Evolutionary conservation across 352 stramenopile species (phyloP).

Genomic region (Peronospora tabacina): DNA sequence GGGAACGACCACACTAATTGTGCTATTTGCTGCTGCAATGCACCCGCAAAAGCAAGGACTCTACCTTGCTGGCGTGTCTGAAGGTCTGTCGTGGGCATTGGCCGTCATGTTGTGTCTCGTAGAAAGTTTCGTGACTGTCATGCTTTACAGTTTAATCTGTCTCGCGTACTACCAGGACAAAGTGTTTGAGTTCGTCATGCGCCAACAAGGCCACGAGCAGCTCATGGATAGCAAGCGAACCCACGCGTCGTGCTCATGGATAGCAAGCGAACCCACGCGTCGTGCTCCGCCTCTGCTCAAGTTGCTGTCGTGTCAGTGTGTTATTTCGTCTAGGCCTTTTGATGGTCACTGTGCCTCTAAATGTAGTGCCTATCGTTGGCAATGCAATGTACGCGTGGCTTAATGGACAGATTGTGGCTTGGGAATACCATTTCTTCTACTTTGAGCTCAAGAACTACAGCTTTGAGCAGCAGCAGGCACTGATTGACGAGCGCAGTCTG

Average conservation of each 20-base stretch:
- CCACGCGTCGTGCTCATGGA: conserved; percentile 32
- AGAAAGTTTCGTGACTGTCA: conserved; percentile 45
- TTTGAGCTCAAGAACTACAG: conserved; percentile 46
- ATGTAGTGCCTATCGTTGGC: conserved; percentile 45
- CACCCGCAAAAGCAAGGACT: conserved; percentile 37
- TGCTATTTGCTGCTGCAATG: conserved; percentile 35
- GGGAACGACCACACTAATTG: conserved; percentile 35
- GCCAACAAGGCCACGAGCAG: conserved; percentile 31
- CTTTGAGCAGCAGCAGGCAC: conserved; percentile 40
- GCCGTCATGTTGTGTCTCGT: conserved; percentile 46
- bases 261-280: conserved; percentile 30
- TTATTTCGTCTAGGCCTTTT: conserved; percentile 34
- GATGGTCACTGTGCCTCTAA: conserved; percentile 42
- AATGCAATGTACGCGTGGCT: conserved; percentile 43
- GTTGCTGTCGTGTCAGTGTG: conserved; percentile 44
- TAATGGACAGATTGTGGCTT: conserved; percentile 44
- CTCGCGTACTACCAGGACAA: conserved; percentile 45
- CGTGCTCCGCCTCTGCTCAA: conserved; percentile 35
- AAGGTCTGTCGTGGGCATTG: conserved; percentile 39
- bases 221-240: conserved; percentile 32
- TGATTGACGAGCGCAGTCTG: conserved; percentile 32
- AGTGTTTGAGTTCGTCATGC: conserved; percentile 44
- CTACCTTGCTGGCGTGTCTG: conserved; percentile 28
- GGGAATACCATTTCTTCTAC: conserved; percentile 57
- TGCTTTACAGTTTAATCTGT: conserved; percentile 46